These are phyloP conservation scores for Candida insectalens DNA, from an alignment of 805 yeast species.

Conservation along the genomic window DNA sequence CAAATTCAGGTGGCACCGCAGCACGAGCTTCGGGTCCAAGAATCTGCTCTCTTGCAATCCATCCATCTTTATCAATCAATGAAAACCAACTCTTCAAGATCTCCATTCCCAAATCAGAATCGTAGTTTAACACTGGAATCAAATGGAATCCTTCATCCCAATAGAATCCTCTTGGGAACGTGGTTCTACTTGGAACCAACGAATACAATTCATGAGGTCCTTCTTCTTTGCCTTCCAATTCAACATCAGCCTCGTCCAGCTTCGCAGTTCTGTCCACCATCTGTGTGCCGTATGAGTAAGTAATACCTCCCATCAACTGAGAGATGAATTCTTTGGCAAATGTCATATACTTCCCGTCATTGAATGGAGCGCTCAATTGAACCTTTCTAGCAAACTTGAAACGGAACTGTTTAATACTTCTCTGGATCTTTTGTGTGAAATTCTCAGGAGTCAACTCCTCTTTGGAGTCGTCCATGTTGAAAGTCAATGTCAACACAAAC, in stretches of 20 bases:
- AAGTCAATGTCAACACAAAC: conserved; percentile 67
- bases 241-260: conserved; percentile 49
- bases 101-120: conserved; percentile 71
- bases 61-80: conserved; percentile 81
- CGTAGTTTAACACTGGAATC: conserved; percentile 72
- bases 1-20: conserved; percentile 77
- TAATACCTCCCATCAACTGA: conserved; percentile 81
- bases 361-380: conserved; percentile 46
- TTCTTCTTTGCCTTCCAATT: conserved; percentile 45
- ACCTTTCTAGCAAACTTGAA: conserved; percentile 42
- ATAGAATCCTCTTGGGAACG: conserved; percentile 93
- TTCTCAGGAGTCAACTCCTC: conserved; percentile 29
- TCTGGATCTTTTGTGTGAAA: conserved; percentile 26
- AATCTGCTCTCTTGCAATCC: conserved; percentile 95
- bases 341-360: conserved; percentile 26
- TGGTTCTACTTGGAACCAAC: conserved; percentile 84
- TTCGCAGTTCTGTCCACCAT: conserved; percentile 66
- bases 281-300: conserved; percentile 79
- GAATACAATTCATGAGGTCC: conserved; percentile 75
- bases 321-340: conserved; percentile 79
- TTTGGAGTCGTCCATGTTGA: conserved; percentile 34
- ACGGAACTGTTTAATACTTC: conserved; percentile 32
- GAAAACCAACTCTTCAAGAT: conserved; percentile 82
- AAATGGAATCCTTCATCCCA: conserved; percentile 99
- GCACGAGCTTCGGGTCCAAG: conserved; percentile 85